Percentiles rank a stretch among this genome's conserved stretches.
Conservation (phyloP, 306 rosid species). For the Corylus americana region DNA sequence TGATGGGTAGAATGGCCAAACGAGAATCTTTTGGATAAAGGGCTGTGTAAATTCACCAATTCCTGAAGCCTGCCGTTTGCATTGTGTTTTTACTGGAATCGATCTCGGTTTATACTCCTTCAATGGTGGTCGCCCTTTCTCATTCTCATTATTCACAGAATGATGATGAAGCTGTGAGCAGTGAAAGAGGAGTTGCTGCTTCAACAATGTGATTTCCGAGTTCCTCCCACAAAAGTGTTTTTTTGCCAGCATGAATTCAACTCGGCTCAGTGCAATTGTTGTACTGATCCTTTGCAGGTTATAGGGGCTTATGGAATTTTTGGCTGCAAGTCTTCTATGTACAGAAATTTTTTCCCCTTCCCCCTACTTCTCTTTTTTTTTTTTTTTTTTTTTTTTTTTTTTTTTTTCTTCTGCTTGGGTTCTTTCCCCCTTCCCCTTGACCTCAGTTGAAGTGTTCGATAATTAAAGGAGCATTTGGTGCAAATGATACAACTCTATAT, state of each 20-base stretch:
- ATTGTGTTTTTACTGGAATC: conserved; percentile 36
- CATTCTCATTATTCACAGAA: conserved; percentile 21
- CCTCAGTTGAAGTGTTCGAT: conserved; percentile 44
- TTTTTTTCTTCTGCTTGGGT: conserved; percentile 12
- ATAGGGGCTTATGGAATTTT: conserved; percentile 54
- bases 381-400: background rate
- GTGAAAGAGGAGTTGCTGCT: conserved; percentile 27
- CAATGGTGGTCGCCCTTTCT: conserved; percentile 31
- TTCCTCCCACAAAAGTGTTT: conserved; percentile 19
- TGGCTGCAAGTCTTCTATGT: conserved; percentile 65
- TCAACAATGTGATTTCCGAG: conserved; percentile 26
- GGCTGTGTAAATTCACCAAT: conserved; percentile 13
- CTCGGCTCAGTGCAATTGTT: conserved; percentile 38
- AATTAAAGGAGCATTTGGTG: conserved; percentile 52
- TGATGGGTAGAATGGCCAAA: conserved; percentile 30
- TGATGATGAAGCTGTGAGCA: conserved; percentile 34
- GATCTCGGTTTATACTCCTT: conserved; percentile 39
- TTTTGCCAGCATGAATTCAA: conserved; percentile 41
- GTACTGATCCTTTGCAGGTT: conserved; percentile 44
- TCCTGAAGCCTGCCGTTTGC: conserved; percentile 26
- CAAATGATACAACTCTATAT: conserved; percentile 56
- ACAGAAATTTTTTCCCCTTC: conserved; percentile 41
- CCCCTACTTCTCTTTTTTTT: too few relatives aligned
- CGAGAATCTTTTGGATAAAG: background rate
- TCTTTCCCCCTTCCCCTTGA: conserved; percentile 16